Evolutionary conservation across 352 stramenopile species (phyloP), one percentile per base, ranked within the genome.

Genomic region (Phytophthora ohioensis): DNA sequence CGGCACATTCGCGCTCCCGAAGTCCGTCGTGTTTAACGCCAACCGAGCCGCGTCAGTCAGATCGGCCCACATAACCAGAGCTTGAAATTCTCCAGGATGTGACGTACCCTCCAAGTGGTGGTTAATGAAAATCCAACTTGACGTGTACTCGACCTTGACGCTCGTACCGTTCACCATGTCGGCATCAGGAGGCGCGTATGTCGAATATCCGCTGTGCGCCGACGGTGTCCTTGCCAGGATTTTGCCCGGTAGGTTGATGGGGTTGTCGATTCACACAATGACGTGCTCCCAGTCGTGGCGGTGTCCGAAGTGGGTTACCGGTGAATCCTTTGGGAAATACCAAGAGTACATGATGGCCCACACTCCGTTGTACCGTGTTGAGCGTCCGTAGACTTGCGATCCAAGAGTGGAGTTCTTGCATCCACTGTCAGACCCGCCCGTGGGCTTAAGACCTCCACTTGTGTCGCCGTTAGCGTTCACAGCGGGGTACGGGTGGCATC

Each of bases 281-380:
- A 54, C 47, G 11, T 38, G 47, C 5, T 54, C 27, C 47, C 47
- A 54, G 30, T 36, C 27, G 30, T 54, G 34, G 8, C 11, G 35
- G 21, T 34, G 10, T 27, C 21, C 21, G 21, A 27, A 27, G 21
- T 27, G 35, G 11, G 4, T 39, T 39, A 39, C 35, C 7, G 35
- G 7, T 39, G 35, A 5, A 39, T 39, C 35, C 21, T 80, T 82
- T 17, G 75, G 71, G 48, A 82, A 78, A 51, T 82, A 80, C 71
- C 71, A 82, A 15, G 64, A 69, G 67, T 73, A 77, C 69, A 73
- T 73, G 64, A 73, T 69, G 7, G 57, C 64, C 57, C 53, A 77
- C 3, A 60, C 36, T 31, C 47, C 58, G 9, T 73, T 67, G 58
- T 73, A 73, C 53, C 57, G 60, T 4, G 15, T 27, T 3, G 63